phyloP scores from a whole-genome alignment of 768 basidiomycete species.

The Tylopilus felleus region DNA sequence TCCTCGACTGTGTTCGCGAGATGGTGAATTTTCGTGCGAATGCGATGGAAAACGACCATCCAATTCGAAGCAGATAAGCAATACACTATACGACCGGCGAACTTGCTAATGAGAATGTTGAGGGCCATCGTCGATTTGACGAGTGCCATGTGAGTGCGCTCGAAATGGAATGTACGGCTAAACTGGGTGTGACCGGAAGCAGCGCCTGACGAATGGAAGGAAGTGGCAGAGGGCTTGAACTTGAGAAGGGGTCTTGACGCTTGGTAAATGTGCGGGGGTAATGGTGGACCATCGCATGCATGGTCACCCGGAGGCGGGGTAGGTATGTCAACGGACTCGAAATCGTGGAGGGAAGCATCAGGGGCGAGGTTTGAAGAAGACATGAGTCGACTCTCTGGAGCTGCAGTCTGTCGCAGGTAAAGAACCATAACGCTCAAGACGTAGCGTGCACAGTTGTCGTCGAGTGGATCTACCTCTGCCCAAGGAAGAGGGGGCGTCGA shows the following conservation, averaged over 20 bases:
- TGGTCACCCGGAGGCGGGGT: conserved; percentile 22
- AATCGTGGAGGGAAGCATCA: conserved; percentile 67
- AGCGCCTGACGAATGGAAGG: conserved; percentile 40
- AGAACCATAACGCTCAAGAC: conserved; percentile 78
- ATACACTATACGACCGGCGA: conserved; percentile 76
- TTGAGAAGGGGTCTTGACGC: conserved; percentile 29
- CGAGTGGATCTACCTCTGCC: conserved; percentile 68
- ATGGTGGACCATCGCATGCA: conserved; percentile 17
- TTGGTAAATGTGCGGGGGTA: conserved; percentile 44
- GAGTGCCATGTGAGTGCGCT: conserved; percentile 61
- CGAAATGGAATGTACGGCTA: conserved; percentile 41
- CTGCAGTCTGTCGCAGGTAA: conserved; percentile 72
- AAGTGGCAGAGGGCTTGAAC: conserved; percentile 38
- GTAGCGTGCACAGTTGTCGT: conserved; percentile 80
- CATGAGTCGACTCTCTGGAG: conserved; percentile 52
- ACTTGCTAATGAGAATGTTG: conserved; percentile 63
- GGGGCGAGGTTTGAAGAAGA: conserved; percentile 60
- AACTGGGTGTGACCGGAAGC: conserved; percentile 22
- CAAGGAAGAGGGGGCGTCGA: conserved; percentile 39
- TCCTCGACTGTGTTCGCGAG: conserved; percentile 54
- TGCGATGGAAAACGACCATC: conserved; percentile 67
- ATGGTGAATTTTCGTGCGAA: conserved; percentile 65
- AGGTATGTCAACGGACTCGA: conserved; percentile 52
- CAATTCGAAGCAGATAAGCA: conserved; percentile 89
- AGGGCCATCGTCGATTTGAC: conserved; percentile 53